Evolutionary conservation across 2,329 filamentous ascomycete species (phyloP), one percentile per base, ranked within the genome.

Genomic region (Trichophyton simii): DNA sequence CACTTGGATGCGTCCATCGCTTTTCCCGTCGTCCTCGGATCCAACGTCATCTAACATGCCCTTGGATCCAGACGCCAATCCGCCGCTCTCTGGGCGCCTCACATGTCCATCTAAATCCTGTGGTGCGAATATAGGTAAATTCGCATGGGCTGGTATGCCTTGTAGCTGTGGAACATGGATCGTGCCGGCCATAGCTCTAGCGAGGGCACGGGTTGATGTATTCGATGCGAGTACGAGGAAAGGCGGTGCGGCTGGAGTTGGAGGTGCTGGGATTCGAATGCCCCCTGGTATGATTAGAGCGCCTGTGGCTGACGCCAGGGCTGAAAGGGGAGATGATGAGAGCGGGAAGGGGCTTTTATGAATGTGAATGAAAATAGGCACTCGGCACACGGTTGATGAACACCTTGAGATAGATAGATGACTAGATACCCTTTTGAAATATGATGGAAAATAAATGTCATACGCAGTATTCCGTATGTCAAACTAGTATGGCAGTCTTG

Each of bases 121-220:
- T 73, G 84, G 83, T 55, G 85, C 88, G 46, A 90, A 89, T 59
- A 84, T 97, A 57, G 94, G 94, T 44, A 88, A 94, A 68, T 99
- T 96, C 71, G 88, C 92, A 59, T 99, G 94, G 94, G 90, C 95
- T 72, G 94, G 94, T 13, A 87, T 96, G 80, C 86, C 85, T 72
- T 99, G 94, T 76, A 94, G 85, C 70, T 99, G 94, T 73, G 85
- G 87, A 42, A 84, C 87, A 64, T 97, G 94, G 92, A 82, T 96
- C 22, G 88, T 91, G 58, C 92, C 94, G 7, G 91, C 88, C 0
- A 94, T 99, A 72, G 92, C 88, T 64, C 78, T 97, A 64, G 87
- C 90, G 60, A 88, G 86, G 73, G 86, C 87, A 60, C 86, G 86
- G 67, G 87, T 96, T 42, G 94, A 97, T 72, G 87, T 95, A 68